Percentiles rank a stretch among this genome's conserved stretches.
Conservation (phyloP, 768 basidiomycete genomes). For the Tylopilus rubrobrunneus region DNA sequence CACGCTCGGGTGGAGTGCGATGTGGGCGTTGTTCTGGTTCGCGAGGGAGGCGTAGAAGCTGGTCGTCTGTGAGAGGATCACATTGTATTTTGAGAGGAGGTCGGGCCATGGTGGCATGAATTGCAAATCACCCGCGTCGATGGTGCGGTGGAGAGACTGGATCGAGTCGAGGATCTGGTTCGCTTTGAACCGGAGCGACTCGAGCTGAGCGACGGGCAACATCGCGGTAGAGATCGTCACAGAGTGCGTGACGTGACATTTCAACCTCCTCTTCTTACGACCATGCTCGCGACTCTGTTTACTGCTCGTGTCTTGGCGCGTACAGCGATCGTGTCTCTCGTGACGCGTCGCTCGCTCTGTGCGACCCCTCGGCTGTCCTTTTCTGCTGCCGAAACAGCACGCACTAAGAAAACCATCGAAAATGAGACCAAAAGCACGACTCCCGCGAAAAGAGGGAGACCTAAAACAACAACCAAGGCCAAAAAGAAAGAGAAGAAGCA, state of each 20-base stretch:
- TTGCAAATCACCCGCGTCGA: conserved; percentile 53
- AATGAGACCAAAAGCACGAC: too few relatives aligned
- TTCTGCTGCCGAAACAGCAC: background rate
- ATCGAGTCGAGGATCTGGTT: conserved; percentile 80
- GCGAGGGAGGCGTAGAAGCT: conserved; percentile 67
- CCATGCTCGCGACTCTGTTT: conserved; percentile 1
- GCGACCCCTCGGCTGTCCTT: conserved; percentile 18
- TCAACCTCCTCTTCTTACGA: too few relatives aligned
- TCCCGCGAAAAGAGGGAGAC: conserved; percentile 3
- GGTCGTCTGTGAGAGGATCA: conserved; percentile 79
- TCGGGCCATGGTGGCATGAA: conserved; percentile 85
- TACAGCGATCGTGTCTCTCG: background rate
- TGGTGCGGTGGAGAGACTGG: conserved; percentile 54
- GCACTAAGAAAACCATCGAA: background rate
- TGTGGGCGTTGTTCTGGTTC: conserved; percentile 38
- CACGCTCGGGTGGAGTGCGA: conserved; percentile 62
- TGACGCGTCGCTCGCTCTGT: conserved; percentile 26
- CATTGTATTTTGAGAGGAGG: conserved; percentile 80
- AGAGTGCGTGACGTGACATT: conserved; percentile 12
- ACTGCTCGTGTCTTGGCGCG: background rate
- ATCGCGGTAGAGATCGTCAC: conserved; percentile 11
- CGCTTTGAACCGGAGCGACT: conserved; percentile 73
- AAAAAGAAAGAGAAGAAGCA: conserved; percentile 1
- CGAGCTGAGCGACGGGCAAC: conserved; percentile 65
- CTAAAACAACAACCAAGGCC: background rate